Base-by-base conservation (phyloP, 352 stramenopile genomes). In the Salisapilia sapeloensis region DNA sequence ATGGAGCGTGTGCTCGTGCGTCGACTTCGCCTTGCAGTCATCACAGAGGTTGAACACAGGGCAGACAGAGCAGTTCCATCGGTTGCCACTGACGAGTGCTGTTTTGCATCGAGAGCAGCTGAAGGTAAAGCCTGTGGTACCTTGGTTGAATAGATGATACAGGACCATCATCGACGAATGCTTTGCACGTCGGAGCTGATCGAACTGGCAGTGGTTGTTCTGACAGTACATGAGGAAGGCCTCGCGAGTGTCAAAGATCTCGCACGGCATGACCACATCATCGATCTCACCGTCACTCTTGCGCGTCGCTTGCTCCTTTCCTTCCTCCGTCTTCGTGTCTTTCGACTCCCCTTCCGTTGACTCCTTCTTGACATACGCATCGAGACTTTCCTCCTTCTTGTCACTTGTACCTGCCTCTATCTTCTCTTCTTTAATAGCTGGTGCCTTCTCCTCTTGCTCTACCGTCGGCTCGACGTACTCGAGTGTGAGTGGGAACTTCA, bases 51-150 rank as follows among this genome's bases (percentile, higher is more conserved):
- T 94, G 50, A 96, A 97, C 26, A 97, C 81, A 12, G 83, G 80
- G 48, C 92, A 97, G 19, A 91, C 95, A 1, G 85, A 91, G 46
- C 91, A 98, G 48, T 97, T 94, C 70, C 87, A 98, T 14, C 90
- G 76, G 38, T 95, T 93, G 4, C 91, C 93, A 44, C 63, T 74
- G n/a, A 96, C 56, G 45, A 99, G 82, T 42, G 96, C 93, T 22
- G 76, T 66, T 26, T 90, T 89, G 56, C 93, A 99, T 10, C 81
- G 67, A 3, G 74, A 86, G 58, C 94, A 99, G 39, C 94, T 92
- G 40, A 96, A 94, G 24, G 95, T 91, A 63, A 98, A 98, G 24
- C 96, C 96, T 8, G 92, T 96, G 22, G 89, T 96, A 49, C 96
- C 91, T 37, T 91, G 79, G 42, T 95, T 92, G 46, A 93, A 84